Percentiles rank a stretch among this genome's conserved stretches.
phyloP scores from a whole-genome alignment of 306 rosid genomes.

The Vigna hirtella region DNA sequence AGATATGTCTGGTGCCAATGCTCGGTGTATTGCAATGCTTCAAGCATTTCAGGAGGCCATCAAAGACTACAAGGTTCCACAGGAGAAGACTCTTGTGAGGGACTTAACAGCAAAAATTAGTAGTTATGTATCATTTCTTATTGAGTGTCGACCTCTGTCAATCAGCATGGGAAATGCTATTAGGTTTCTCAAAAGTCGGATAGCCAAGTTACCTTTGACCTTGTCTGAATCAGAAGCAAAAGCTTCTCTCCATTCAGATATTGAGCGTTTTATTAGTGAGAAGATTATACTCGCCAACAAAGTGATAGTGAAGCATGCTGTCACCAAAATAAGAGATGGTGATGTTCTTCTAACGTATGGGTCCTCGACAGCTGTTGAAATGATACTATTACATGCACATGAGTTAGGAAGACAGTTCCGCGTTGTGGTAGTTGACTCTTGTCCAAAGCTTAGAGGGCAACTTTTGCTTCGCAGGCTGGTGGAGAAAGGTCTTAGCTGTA shows the following conservation, averaged over 20 bases:
- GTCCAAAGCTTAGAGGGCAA: constrained; percentile 65
- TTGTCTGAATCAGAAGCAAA: constrained; percentile 67
- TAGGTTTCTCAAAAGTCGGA: constrained; percentile 63
- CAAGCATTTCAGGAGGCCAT: constrained; percentile 69
- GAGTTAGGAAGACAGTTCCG: constrained; percentile 65
- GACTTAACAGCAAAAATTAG: constrained; percentile 62
- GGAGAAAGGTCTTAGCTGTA: constrained; percentile 67
- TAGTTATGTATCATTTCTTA: constrained; percentile 67
- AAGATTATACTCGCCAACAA: constrained; percentile 65
- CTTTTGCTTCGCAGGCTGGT: constrained; percentile 61
- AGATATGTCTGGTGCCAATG: constrained; percentile 64
- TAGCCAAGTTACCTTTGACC: constrained; percentile 60
- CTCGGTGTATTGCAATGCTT: constrained; percentile 70
- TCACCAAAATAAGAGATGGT: constrained; percentile 67
- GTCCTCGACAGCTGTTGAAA: constrained; percentile 62
- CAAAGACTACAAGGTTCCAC: constrained; percentile 63
- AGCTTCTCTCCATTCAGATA: constrained; percentile 54
- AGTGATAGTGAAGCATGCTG: constrained; percentile 67
- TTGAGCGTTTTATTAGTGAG: constrained; percentile 64
- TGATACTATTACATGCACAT: constrained; percentile 61
- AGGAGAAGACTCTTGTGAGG: constrained; percentile 57
- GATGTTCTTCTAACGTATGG: constrained; percentile 70
- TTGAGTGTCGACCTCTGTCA: constrained; percentile 67
- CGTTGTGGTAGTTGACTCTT: constrained; percentile 66
- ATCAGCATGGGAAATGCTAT: constrained; percentile 77